Evolutionary conservation across 257 asterid genomes (phyloP), one percentile per base, ranked within the genome.

Genomic region (Rhazya stricta): DNA sequence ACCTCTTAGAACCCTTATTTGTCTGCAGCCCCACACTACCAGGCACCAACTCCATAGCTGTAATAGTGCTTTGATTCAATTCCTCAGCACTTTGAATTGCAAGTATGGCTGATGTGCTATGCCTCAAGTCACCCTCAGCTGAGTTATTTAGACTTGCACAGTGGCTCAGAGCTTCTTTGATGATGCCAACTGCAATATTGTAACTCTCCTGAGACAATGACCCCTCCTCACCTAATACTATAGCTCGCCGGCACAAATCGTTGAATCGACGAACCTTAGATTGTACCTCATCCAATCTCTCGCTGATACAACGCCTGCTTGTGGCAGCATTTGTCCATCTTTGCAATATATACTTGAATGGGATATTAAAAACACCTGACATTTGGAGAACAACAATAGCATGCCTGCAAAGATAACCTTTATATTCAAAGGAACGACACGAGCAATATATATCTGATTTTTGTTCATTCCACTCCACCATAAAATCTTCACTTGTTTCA

Each of bases 141-240:
- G 86, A 76, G 70, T 81, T 81, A 61, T 75, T 85, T 39, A 42
- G 74, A 68, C 77, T 77, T 54, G 71, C 76, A 82, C 96, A 89
- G 58, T 84, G 89, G 69, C 78, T 82, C 67, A 88, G 70, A 81
- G 98, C 97, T 80, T 88, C 96, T 65, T 78, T 79, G 74, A 91
- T 84, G 67, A 94, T 84, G 77, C 81, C 82, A 74, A 86, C 77
- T 27, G 98, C 98, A 79, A 84, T 73, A 79, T 68, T 74, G 76
- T 90, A 91, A 85, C 97, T 91, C 77, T 91, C 97, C 66, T 74
- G 86, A 51, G 98, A 88, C 67, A 91, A 78, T 1, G 98, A 94
- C 42, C 98, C 98, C 82, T 90, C 98, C 86, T 94, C 98, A 51
- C 97, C 98, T 84, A 91, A 85, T 84, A 91, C 85, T 83, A 94